Evolutionary conservation across 768 basidiomycete species (phyloP).

Genomic region (Russula emetica): DNA sequence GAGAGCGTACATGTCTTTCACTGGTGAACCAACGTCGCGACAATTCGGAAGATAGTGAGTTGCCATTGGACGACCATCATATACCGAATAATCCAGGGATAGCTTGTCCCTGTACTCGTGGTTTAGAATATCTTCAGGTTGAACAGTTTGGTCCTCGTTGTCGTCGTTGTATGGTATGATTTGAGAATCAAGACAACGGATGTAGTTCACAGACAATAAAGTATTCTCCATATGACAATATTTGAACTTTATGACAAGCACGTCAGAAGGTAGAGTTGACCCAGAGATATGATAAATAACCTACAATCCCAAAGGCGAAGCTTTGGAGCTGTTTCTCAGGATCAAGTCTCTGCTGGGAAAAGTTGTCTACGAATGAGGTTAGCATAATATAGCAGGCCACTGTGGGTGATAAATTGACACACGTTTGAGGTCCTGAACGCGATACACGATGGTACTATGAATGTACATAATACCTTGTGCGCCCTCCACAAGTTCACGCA

Average conservation of each 20-base stretch:
- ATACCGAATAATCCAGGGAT: constrained; percentile 12
- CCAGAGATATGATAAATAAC: background rate
- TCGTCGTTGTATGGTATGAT: constrained; percentile 13
- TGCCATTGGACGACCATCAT: constrained; percentile 19
- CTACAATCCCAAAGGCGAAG: constrained; percentile 29
- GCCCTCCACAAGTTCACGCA: constrained; percentile 4
- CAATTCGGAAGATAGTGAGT: background rate
- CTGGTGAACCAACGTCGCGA: background rate
- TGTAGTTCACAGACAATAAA: constrained; percentile 11
- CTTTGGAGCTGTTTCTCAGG: constrained; percentile 24
- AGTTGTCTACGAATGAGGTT: constrained; percentile 21
- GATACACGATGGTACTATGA: background rate
- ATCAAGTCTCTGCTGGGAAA: constrained; percentile 27
- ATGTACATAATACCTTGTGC: background rate
- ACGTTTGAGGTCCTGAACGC: constrained; percentile 8
- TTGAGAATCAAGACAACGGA: constrained; percentile 1
- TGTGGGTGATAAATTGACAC: background rate
- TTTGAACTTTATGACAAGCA: constrained; percentile 5
- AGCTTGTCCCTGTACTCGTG: constrained; percentile 8
- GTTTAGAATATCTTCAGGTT: constrained; percentile 14
- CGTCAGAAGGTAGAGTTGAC: background rate
- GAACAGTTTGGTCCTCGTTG: constrained; percentile 11
- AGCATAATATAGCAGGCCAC: background rate
- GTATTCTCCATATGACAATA: background rate
- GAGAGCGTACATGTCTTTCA: constrained; percentile 13